Conservation (phyloP, 345 rosid genomes). For the Pistacia integerrima region DNA sequence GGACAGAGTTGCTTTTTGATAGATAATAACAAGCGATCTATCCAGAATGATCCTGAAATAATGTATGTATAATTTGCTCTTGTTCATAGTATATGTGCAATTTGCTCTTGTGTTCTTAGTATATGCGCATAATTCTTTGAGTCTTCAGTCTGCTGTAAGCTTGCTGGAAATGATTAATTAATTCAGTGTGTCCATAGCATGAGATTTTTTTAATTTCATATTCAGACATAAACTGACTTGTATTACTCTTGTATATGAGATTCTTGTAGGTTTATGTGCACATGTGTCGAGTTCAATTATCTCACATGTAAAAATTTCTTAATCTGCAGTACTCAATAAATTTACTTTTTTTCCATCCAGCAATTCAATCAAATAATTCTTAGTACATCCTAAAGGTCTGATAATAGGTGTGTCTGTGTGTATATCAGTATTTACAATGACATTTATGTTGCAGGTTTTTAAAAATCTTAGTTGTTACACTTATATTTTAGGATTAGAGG, state of each 20-base stretch:
- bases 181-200: neutral
- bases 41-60: conserved; percentile 61
- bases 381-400: no score
- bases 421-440: neutral
- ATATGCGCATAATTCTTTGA: conserved; percentile 8
- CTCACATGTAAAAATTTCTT: no score
- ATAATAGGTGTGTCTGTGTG: neutral
- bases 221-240: no score
- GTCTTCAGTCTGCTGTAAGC: neutral
- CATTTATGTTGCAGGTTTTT: no score
- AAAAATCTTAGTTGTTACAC: neutral
- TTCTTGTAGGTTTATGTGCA: no score
- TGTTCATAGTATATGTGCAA: conserved; percentile 6
- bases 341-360: no score
- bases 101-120: conserved; percentile 18
- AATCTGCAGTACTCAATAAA: no score
- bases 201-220: no score
- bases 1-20: conserved; percentile 73
- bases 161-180: neutral
- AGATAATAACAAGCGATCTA: conserved; percentile 38
- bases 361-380: no score
- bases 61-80: conserved; percentile 46
- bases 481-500: conserved; percentile 64
- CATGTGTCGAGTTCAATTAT: no score
- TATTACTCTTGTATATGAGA: no score